Percentiles rank a stretch among this genome's conserved stretches.
Conservation (phyloP, 352 stramenopile species). For the Globisporangium lucens region DNA sequence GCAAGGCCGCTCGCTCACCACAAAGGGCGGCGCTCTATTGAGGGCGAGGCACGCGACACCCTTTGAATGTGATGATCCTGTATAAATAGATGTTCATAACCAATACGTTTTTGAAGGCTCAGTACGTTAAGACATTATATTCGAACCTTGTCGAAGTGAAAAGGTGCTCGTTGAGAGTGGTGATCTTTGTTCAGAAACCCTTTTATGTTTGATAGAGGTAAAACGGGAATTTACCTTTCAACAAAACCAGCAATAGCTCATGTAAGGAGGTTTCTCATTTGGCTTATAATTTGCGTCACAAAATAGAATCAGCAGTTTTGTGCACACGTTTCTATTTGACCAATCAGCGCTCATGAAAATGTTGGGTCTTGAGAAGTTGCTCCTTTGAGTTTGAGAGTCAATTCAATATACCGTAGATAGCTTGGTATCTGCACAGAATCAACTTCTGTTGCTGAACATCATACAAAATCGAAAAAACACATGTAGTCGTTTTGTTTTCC, state of each 20-base stretch:
- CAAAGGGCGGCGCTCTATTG: conserved; percentile 12
- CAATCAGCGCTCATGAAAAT: not conserved
- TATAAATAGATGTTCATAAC: not conserved
- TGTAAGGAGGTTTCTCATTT: not conserved
- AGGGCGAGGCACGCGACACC: not conserved
- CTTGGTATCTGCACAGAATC: no score
- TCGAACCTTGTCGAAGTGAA: not conserved
- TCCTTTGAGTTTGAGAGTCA: not conserved
- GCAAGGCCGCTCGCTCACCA: conserved; percentile 10
- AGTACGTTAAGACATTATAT: not conserved
- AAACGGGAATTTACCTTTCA: not conserved
- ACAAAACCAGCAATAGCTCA: not conserved
- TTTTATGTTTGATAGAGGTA: not conserved
- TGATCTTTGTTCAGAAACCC: not conserved
- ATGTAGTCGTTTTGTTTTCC: not conserved
- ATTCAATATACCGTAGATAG: not conserved
- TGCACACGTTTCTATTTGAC: not conserved
- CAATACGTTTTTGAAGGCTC: not conserved
- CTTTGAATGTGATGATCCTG: not conserved
- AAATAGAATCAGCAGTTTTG: not conserved
- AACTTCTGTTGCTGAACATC: no score
- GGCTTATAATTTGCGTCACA: not conserved
- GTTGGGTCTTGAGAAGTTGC: not conserved
- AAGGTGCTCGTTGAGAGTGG: not conserved
- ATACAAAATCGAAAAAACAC: no score